A percentile compares a stretch with the other conserved stretches of the same genome.
phyloP scores from a whole-genome alignment of 2,329 filamentous ascomycete genomes.

The Penicillium sp. region DNA sequence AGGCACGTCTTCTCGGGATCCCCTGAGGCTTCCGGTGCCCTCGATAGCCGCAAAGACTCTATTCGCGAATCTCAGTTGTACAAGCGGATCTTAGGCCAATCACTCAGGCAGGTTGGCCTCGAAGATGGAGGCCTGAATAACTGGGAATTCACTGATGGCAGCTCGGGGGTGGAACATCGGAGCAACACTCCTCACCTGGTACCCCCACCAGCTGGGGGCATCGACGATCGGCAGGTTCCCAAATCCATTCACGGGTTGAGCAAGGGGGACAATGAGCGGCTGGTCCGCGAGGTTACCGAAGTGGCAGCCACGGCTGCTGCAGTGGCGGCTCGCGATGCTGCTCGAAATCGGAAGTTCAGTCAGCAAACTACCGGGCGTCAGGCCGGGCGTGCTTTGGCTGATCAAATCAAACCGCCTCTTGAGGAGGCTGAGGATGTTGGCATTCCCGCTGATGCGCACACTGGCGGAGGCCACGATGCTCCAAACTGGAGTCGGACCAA shows the following conservation, averaged over 20 bases:
- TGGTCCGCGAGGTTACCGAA: constrained; percentile 86
- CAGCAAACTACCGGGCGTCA: constrained; percentile 33
- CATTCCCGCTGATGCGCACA: constrained; percentile 38
- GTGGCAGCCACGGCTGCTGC: constrained; percentile 89
- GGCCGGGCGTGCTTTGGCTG: constrained; percentile 38
- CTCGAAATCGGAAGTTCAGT: constrained; percentile 52
- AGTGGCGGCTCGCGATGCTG: constrained; percentile 77
- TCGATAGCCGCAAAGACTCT: constrained; percentile 59
- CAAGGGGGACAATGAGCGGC: constrained; percentile 74
- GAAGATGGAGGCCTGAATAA: constrained; percentile 51
- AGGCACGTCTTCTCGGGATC: constrained; percentile 33
- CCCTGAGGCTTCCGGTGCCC: constrained; percentile 34
- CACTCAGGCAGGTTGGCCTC: constrained; percentile 78
- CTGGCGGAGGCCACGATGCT: constrained; percentile 82
- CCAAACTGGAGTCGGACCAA: constrained; percentile 95
- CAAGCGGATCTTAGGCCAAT: constrained; percentile 89
- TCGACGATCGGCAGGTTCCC: constrained; percentile 35
- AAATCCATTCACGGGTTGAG: constrained; percentile 64
- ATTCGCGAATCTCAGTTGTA: constrained; percentile 88
- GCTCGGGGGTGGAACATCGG: constrained; percentile 22
- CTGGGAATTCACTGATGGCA: constrained; percentile 29
- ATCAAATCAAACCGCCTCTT: constrained; percentile 35
- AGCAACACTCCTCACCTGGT: constrained; percentile 66
- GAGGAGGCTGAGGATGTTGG: constrained; percentile 51
- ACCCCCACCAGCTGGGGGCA: constrained; percentile 63